Base-by-base conservation (phyloP, 2,329 filamentous ascomycete genomes). In the Bipolaris zeicola region DNA sequence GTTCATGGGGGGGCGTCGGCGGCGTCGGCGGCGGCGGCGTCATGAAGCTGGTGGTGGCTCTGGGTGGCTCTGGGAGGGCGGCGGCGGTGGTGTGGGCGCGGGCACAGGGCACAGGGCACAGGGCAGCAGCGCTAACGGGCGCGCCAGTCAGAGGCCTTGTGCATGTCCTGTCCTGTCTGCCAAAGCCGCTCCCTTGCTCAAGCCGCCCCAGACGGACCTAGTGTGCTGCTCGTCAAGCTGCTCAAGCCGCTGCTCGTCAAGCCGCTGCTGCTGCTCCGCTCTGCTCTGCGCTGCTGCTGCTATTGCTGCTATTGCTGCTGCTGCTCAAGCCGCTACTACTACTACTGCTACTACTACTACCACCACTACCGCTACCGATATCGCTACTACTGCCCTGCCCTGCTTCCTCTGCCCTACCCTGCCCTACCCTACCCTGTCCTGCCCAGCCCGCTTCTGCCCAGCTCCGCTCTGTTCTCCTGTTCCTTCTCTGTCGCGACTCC, bases 61-160 rank as follows among this genome's bases (percentile, higher is more conserved):
- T 10, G 26, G 7, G 26, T 28, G 26, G 26, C 26, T 28, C 26
- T 28, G 26, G 26, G 26, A 10, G 26, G 26, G 1, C 6, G 24
- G 24, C 1, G 7, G 24, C 1, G 64, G 60, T 62, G 59, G 62
- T 53, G 50, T 50, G 55, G 52, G 57, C 57, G 39, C 45, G 42
- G 52, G 63, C 53, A 26, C 63, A 14, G 4, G 6, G 5, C 6
- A 5, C 24, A 56, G 28, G 11, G 67, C 64, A 50, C 65, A 47
- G 38, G 51, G 44, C 34, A 61, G 44, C 34, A 61, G 66, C 67
- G 67, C 67, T 57, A 62, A 58, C 33, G 52, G 60, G 50, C 36
- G 59, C 55, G 61, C 57, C 66, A 70, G 66, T 68, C 65, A 68
- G 62, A 50, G 57, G 37, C 52, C 50, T 36, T 60, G 50, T 56